Percentiles rank a stretch among this genome's conserved stretches.
phyloP scores from a whole-genome alignment of 306 rosid species.

The Comarum palustre region DNA sequence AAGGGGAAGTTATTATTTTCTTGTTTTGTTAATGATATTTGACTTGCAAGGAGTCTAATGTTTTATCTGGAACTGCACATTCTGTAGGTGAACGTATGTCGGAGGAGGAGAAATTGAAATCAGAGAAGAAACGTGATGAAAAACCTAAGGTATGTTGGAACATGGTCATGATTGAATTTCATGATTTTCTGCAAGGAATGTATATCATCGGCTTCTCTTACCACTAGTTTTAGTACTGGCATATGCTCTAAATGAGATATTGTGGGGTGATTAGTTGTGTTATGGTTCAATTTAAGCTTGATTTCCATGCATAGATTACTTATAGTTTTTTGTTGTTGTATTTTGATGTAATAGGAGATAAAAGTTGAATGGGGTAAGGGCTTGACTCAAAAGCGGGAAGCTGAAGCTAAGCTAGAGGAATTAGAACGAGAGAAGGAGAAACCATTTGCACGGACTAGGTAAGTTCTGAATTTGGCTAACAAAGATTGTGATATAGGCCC shows the following conservation, averaged over 20 bases:
- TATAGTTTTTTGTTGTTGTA: constrained; percentile 6
- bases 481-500: background rate
- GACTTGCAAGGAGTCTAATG: constrained; percentile 8
- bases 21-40: constrained; percentile 11
- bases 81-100: constrained; percentile 60
- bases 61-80: constrained; percentile 3
- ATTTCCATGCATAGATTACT: background rate
- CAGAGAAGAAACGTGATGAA: constrained; percentile 62
- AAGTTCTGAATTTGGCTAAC: constrained; percentile 11
- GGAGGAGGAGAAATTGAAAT: constrained; percentile 70
- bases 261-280: background rate
- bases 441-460: constrained; percentile 88
- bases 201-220: background rate
- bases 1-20: constrained; percentile 20
- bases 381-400: constrained; percentile 93
- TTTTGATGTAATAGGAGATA: constrained; percentile 51
- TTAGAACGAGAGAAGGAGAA: constrained; percentile 79
- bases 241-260: background rate
- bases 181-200: background rate
- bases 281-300: background rate
- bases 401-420: constrained; percentile 69
- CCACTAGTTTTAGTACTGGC: background rate
- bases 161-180: background rate
- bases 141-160: constrained; percentile 71
- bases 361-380: constrained; percentile 95